Base-by-base conservation (phyloP, 2,329 filamentous ascomycete genomes). In the Aureobasidium sp. region DNA sequence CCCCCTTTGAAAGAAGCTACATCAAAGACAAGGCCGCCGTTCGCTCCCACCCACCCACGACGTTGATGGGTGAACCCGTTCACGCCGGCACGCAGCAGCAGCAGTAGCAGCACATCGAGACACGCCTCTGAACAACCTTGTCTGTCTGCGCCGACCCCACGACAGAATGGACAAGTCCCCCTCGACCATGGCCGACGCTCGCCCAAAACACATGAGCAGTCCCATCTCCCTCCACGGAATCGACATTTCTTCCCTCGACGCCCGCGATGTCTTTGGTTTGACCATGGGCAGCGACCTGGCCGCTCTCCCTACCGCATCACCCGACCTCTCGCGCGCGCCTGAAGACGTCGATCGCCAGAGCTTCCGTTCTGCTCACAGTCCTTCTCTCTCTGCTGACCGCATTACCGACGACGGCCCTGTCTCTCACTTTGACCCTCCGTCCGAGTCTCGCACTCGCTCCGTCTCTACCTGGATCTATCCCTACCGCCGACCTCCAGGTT, bases 401-500 rank as follows among this genome's bases (percentile, higher is more conserved):
- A 48, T 67, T 20, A 57, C 56, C 34, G 65, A 63, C 51, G 59
- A 62, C 36, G 41, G 20, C 31, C 17, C 39, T 17, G 49, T 62
- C 39, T 51, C 36, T 53, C 61, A 60, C 45, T 61, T 62, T 53
- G 55, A 63, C 44, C n/a, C 61, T 14, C 36, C 34, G 9, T 22
- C 41, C 8, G 61, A 62, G 27, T n/a, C 52, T 44, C 52, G 52
- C 12, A 45, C 52, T n/a, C 61, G 53, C 17, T 55, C 48, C 15
- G 41, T 62, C 3, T 56, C 60, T 11, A 55, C 49, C 29, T 62
- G 61, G 56, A 59, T 57, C 20, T 55, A 63, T 20, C 48, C 60
- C 17, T 25, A 56, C 49, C 29, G 41, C 57, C 75, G 74, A 61
- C 72, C 71, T 60, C 73, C 76, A n/a, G 77, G 76, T 34, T 81